These are phyloP conservation scores for Saturnispora silvae DNA, from an alignment of 805 yeast genomes.

Conservation along the genomic window DNA sequence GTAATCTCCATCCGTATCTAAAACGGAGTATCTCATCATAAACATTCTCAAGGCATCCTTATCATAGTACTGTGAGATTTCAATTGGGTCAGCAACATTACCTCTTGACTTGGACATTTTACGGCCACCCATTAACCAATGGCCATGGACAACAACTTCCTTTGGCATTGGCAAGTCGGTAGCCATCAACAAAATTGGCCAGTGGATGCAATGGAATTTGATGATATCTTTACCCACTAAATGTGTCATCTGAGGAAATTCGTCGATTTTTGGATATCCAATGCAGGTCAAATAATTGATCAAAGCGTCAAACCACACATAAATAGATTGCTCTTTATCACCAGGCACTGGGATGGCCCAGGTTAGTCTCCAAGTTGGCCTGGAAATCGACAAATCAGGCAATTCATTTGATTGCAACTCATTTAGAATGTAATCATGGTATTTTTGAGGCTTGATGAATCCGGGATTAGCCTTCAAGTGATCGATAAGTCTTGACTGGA, in stretches of 20 bases:
- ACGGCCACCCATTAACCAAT: conserved; percentile 82
- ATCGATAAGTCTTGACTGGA: conserved; percentile 44
- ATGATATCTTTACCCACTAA: conserved; percentile 86
- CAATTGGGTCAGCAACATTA: conserved; percentile 86
- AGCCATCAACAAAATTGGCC: conserved; percentile 90
- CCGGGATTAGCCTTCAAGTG: conserved; percentile 37
- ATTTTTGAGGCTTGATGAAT: conserved; percentile 58
- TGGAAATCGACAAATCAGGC: conserved; percentile 71
- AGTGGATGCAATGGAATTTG: conserved; percentile 80
- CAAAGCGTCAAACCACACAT: conserved; percentile 96
- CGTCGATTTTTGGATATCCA: conserved; percentile 39
- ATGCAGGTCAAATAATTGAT: conserved; percentile 67
- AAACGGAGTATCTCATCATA: conserved; percentile 61
- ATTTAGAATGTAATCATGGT: conserved; percentile 41
- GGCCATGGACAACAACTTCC: conserved; percentile 80
- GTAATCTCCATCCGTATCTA: conserved; percentile 74
- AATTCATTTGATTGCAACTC: conserved; percentile 44
- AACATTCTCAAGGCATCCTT: conserved; percentile 67
- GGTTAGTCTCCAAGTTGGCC: conserved; percentile 64
- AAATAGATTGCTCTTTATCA: conserved; percentile 67
- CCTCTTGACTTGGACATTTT: conserved; percentile 93
- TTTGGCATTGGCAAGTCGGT: conserved; percentile 63
- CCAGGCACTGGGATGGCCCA: conserved; percentile 92
- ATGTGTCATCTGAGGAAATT: conserved; percentile 38
- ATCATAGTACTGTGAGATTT: conserved; percentile 52